Evolutionary conservation across 2,329 filamentous ascomycete species (phyloP).

Genomic region (Chaetomium strumarium): DNA sequence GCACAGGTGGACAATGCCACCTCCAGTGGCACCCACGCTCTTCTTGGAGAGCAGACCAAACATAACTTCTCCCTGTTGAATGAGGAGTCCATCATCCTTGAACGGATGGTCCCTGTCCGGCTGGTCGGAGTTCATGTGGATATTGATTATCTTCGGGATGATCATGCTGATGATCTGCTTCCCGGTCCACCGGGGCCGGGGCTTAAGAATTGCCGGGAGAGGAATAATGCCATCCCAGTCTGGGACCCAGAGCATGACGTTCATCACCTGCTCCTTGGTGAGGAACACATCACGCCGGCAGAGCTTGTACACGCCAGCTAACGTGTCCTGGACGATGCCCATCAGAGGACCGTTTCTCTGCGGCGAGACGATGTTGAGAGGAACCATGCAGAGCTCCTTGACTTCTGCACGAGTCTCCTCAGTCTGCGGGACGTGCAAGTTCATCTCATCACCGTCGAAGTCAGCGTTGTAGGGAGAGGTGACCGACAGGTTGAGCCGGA

Average conservation of each 20-base stretch:
- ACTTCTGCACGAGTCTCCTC: constrained; percentile 96
- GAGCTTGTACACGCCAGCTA: constrained; percentile 96
- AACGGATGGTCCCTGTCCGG: constrained; percentile 54
- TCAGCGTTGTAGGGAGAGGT: constrained; percentile 99
- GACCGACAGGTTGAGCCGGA: constrained; percentile 93
- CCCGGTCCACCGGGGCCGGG: constrained; percentile 88
- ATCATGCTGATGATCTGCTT: constrained; percentile 97
- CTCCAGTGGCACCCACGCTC: constrained; percentile 80
- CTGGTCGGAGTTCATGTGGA: constrained; percentile 59
- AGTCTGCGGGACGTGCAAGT: constrained; percentile 96
- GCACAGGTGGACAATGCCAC: constrained; percentile 90
- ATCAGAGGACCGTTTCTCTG: constrained; percentile 96
- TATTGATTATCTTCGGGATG: constrained; percentile 79
- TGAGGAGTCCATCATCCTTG: constrained; percentile 71
- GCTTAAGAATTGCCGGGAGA: constrained; percentile 88
- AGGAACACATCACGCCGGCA: constrained; percentile 89
- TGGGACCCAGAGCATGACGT: constrained; percentile 94
- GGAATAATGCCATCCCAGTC: constrained; percentile 96
- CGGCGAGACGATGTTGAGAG: constrained; percentile 94
- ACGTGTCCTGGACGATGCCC: constrained; percentile 98
- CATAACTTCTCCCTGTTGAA: constrained; percentile 82
- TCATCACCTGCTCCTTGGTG: constrained; percentile 88
- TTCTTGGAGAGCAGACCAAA: constrained; percentile 92
- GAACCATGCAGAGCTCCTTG: constrained; percentile 93
- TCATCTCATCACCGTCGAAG: constrained; percentile 99